Conservation (phyloP, 495 filamentous ascomycete species). For the Penicillium parvum region DNA sequence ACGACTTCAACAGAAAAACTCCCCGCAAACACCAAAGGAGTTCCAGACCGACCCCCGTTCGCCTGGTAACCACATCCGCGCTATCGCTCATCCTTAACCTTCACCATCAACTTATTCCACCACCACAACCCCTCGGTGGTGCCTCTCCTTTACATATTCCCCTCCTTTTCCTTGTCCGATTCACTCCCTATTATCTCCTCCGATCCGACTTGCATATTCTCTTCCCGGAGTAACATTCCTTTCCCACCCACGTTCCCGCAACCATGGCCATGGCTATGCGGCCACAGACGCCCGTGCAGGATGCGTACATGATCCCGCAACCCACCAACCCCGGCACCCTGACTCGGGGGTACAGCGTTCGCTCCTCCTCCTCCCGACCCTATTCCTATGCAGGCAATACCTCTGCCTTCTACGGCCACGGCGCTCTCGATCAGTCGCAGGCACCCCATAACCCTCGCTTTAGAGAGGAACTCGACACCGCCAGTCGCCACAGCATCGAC, state of each 20-base stretch:
- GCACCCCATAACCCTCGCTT: slow-evolving; percentile 51
- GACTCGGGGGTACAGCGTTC: slow-evolving; percentile 28
- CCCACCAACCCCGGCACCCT: slow-evolving; percentile 25
- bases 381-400: slow-evolving; percentile 36
- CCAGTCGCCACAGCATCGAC: slow-evolving; percentile 59
- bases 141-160: too few species aligned
- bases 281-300: slow-evolving; percentile 44
- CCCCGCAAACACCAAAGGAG: slow-evolving; percentile 22
- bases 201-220: background rate
- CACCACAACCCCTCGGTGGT: too few species aligned
- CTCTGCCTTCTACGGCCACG: slow-evolving; percentile 37
- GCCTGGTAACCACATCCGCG: slow-evolving; percentile 25
- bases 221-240: background rate
- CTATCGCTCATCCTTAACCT: background rate
- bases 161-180: background rate
- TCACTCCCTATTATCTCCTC: background rate
- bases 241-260: slow-evolving; percentile 17
- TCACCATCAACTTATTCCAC: too few species aligned
- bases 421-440: slow-evolving; percentile 39
- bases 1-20: slow-evolving; percentile 10
- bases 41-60: slow-evolving; percentile 15
- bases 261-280: slow-evolving; percentile 41
- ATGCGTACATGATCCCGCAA: slow-evolving; percentile 33
- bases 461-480: slow-evolving; percentile 67
- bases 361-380: slow-evolving; percentile 33